Base-by-base conservation (phyloP, 352 stramenopile genomes). In the Globisporangium acanthophoron region DNA sequence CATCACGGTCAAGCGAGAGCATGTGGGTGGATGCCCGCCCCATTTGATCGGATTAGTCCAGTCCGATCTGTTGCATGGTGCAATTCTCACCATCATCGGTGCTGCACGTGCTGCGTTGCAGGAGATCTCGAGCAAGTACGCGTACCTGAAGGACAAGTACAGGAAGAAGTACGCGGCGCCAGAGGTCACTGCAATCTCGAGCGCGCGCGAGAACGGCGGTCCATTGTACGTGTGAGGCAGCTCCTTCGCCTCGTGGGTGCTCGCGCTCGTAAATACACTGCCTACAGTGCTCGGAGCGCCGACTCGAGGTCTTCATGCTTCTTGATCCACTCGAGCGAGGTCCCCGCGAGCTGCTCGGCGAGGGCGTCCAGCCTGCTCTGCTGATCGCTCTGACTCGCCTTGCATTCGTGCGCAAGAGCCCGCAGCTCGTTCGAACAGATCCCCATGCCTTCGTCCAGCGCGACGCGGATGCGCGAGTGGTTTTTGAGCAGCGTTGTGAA, bases 41-140 rank as follows among this genome's bases (percentile, higher is more conserved):
- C 24, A 27, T 27, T 27, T 27, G 24, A 27, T 27, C 24, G 24
- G 24, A 27, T 27, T 27, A 27, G 24, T 27, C 3, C 24, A 27
- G 24, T 27, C 24, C 24, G 24, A 27, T 27, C 24, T 27, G 24
- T 27, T 27, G 24, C 24, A 27, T 27, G 24, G 24, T 27, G 24
- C 24, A 27, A 27, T 27, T 27, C 33, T 39, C 33, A 39, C 8
- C 8, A 12, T 39, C 24, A 27, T 27, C 24, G 24, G 24, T 35
- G 31, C 33, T 39, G 33, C 6, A 27, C 24, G 12, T 29, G 5
- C 2, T 13, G 18, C 1, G 13, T 16, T 20, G 35, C 51, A 90
- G 80, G 76, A 89, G 45, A 81, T 92, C 61, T 85, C 76, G 33
- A 74, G 45, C 58, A 92, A 90, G 66, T 92, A 89, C 57, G 66